A percentile compares a stretch with the other conserved stretches of the same genome.
These are phyloP conservation scores for Graphiopsis chlorocephala DNA, from an alignment of 2,329 filamentous ascomycete genomes.

Conservation along the genomic window DNA sequence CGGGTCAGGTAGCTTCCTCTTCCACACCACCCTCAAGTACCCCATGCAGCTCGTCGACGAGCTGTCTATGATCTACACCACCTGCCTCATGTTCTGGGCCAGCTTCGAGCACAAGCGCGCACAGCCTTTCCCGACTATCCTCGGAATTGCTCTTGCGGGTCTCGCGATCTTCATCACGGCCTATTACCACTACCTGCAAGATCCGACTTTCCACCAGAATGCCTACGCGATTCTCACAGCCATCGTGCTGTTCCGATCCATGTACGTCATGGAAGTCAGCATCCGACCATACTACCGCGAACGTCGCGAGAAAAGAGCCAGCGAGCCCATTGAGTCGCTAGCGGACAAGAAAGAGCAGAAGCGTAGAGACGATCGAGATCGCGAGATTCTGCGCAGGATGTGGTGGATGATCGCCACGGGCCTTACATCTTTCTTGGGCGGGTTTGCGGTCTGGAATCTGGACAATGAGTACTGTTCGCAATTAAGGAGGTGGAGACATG, in stretches of 20 bases:
- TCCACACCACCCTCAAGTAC: conserved; percentile 65
- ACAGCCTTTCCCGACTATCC: conserved; percentile 46
- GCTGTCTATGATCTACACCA: conserved; percentile 70
- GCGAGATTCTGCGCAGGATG: conserved; percentile 63
- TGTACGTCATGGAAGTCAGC: conserved; percentile 52
- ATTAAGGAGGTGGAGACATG: conserved; percentile 63
- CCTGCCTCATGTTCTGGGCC: conserved; percentile 67
- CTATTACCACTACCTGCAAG: conserved; percentile 77
- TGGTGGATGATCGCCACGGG: conserved; percentile 72
- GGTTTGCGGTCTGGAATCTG: conserved; percentile 74
- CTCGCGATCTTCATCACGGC: conserved; percentile 67
- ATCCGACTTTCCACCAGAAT: conserved; percentile 79
- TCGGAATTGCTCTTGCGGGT: conserved; percentile 57
- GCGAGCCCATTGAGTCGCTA: background rate
- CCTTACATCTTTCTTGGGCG: conserved; percentile 67
- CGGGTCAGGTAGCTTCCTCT: conserved; percentile 60
- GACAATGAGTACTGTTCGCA: conserved; percentile 73
- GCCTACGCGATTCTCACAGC: conserved; percentile 72
- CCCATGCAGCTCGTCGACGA: conserved; percentile 71
- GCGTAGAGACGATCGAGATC: conserved; percentile 44
- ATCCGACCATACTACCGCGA: conserved; percentile 56
- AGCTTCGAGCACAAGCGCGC: conserved; percentile 70
- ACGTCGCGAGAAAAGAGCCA: conserved; percentile 39
- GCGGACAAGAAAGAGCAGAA: conserved; percentile 16
- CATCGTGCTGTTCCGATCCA: conserved; percentile 61